Conservation (phyloP, 305 asterid species). For the Rubia peregrina region DNA sequence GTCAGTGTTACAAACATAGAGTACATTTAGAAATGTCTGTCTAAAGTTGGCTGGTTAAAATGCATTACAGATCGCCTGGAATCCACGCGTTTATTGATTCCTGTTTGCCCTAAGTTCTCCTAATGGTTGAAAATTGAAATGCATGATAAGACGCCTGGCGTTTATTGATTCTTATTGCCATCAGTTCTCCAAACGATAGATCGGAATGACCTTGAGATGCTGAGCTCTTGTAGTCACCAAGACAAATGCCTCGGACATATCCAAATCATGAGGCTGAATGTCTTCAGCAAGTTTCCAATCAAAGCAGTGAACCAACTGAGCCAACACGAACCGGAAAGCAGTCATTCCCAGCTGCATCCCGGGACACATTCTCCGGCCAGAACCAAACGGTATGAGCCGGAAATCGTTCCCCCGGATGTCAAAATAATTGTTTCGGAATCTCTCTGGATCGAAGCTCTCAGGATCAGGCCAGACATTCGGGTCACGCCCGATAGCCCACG, state of each 20-base stretch:
- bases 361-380: not conserved
- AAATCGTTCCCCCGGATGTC: not conserved
- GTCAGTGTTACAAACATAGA: too few relatives aligned
- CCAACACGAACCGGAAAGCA: not conserved
- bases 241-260: not conserved
- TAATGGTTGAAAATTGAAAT: not conserved
- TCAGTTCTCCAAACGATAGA: not conserved
- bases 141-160: not conserved
- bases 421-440: not conserved
- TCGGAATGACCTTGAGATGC: not conserved
- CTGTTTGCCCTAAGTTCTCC: not conserved
- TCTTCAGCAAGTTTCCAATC: slow-evolving; percentile 1
- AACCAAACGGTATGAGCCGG: not conserved
- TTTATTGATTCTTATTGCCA: not conserved
- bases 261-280: not conserved
- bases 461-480: not conserved
- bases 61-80: too few relatives aligned
- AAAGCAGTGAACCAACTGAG: not conserved
- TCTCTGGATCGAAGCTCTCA: not conserved
- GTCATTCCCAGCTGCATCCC: not conserved
- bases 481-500: not conserved
- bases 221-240: not conserved
- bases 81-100: too few relatives aligned
- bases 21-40: not conserved
- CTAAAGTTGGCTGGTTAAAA: not conserved